These are phyloP conservation scores for Gossypium bickii DNA, from an alignment of 345 rosid species.

Conservation along the genomic window DNA sequence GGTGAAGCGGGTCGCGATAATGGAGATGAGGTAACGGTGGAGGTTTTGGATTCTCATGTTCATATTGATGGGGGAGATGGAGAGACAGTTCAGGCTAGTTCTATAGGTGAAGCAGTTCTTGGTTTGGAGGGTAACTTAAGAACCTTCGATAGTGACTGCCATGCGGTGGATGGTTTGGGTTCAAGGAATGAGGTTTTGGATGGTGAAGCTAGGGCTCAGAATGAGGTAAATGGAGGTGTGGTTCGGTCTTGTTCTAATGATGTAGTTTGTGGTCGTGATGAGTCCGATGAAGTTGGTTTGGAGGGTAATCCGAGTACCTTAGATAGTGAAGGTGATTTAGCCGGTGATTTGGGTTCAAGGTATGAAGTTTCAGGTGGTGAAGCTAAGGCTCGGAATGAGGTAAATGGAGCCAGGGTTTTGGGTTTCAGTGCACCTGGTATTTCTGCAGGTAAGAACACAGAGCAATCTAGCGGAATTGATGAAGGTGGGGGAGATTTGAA, in stretches of 20 bases:
- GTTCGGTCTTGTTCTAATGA: no score
- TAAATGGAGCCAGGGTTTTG: conserved; percentile 13
- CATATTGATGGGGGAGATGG: conserved; percentile 23
- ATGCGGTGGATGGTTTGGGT: conserved; percentile 13
- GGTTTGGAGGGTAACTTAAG: conserved; percentile 17
- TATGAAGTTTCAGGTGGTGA: conserved; percentile 17
- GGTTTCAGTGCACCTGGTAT: conserved; percentile 5
- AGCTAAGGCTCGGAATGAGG: conserved; percentile 5
- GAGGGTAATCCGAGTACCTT: conserved; percentile 16
- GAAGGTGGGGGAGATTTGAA: conserved; percentile 14
- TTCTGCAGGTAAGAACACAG: neutral
- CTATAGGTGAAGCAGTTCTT: conserved; percentile 17
- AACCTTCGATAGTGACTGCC: conserved; percentile 7
- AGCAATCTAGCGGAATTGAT: neutral
- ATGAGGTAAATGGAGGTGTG: conserved; percentile 8
- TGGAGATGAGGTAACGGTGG: conserved; percentile 41
- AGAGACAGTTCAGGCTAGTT: conserved; percentile 20
- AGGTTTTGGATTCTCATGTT: conserved; percentile 38
- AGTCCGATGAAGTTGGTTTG: neutral
- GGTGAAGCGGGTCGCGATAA: conserved; percentile 30
- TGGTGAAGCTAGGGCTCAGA: conserved; percentile 11
- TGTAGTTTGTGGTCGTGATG: neutral
- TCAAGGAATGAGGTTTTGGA: conserved; percentile 13
- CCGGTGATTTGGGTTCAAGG: conserved; percentile 10
- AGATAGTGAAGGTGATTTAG: conserved; percentile 13